Conservation (phyloP, 495 filamentous ascomycete genomes). For the Xylaria acuta region DNA sequence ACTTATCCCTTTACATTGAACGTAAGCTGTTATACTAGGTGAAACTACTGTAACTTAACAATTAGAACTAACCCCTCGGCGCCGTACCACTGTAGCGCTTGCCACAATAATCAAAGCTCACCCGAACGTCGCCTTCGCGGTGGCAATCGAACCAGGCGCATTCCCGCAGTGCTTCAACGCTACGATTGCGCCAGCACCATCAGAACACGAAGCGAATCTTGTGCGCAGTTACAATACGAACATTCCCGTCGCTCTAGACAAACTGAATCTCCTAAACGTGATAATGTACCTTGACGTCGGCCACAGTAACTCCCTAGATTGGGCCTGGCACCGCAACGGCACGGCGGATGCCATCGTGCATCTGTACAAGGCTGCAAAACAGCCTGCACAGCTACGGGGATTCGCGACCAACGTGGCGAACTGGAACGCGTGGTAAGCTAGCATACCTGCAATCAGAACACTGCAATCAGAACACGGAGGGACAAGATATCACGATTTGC, state of each 20-base stretch:
- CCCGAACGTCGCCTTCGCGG: constrained; percentile 45
- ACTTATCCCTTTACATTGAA: not conserved
- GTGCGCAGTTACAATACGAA: constrained; percentile 60
- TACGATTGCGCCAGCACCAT: constrained; percentile 50
- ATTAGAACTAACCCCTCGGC: not conserved
- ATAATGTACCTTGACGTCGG: constrained; percentile 57
- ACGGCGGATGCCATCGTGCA: not conserved
- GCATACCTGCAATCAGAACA: too few relatives aligned
- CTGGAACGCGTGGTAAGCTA: not conserved
- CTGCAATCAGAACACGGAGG: too few relatives aligned
- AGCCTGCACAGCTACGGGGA: not conserved
- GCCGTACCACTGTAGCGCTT: constrained; percentile 55
- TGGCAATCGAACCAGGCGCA: constrained; percentile 65
- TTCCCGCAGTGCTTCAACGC: constrained; percentile 65
- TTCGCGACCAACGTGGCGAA: constrained; percentile 4
- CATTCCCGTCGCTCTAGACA: constrained; percentile 63
- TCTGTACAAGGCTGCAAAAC: not conserved
- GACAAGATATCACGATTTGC: too few relatives aligned
- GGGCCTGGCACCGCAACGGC: not conserved
- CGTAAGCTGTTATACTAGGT: not conserved
- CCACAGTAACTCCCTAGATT: constrained; percentile 11
- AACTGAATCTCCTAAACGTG: constrained; percentile 68
- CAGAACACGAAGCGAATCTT: constrained; percentile 42
- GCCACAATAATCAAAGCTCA: constrained; percentile 47
- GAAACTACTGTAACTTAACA: not conserved